Evolutionary conservation across 2,329 filamentous ascomycete genomes (phyloP).

Genomic region (Sporothrix humicola): DNA sequence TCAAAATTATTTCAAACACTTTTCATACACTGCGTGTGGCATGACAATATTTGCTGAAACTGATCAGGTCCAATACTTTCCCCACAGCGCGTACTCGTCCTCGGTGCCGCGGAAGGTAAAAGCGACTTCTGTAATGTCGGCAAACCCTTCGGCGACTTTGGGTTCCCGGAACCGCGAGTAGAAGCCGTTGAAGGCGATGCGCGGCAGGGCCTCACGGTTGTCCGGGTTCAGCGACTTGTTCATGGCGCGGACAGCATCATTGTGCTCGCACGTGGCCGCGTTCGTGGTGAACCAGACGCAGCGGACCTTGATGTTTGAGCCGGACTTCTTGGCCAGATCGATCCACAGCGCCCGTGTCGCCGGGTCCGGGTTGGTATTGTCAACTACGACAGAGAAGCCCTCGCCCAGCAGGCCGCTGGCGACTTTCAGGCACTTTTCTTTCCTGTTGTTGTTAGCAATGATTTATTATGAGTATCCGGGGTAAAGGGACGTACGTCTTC

Average conservation of each 20-base stretch:
- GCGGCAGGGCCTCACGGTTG: constrained; percentile 72
- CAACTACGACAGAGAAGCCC: constrained; percentile 75
- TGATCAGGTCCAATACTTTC: constrained; percentile 65
- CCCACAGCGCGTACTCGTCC: constrained; percentile 74
- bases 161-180: constrained; percentile 75
- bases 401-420: constrained; percentile 69
- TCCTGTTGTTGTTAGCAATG: constrained; percentile 42
- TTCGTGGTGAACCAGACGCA: constrained; percentile 84
- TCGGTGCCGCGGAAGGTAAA: constrained; percentile 77
- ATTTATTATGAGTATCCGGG: background rate
- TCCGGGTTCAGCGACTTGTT: constrained; percentile 79
- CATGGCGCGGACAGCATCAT: constrained; percentile 80
- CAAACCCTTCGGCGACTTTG: constrained; percentile 76
- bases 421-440: constrained; percentile 72
- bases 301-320: constrained; percentile 69
- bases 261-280: constrained; percentile 76
- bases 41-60: background rate
- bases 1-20: constrained; percentile 3
- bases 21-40: background rate
- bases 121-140: constrained; percentile 75
- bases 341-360: constrained; percentile 82
- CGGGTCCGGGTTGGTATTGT: constrained; percentile 92
- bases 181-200: constrained; percentile 80
- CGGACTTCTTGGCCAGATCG: constrained; percentile 70
- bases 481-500: constrained; percentile 61